These are phyloP conservation scores for Calendula officinalis DNA, from an alignment of 129 eudicot species.

Conservation along the genomic window DNA sequence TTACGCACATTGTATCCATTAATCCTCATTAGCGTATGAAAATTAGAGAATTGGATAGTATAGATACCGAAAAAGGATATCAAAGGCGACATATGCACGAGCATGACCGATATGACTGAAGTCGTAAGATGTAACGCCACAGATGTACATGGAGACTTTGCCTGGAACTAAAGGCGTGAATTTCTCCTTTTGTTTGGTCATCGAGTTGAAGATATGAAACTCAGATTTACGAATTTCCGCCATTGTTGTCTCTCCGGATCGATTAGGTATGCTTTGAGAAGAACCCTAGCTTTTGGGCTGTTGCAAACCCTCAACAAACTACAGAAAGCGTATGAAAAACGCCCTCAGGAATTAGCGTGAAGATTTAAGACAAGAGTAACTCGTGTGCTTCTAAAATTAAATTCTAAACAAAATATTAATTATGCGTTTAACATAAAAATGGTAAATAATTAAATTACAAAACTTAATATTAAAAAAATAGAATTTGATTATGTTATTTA, in stretches of 20 bases:
- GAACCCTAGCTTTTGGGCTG: conserved; percentile 13
- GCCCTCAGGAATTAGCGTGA: too few species aligned
- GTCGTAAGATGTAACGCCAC: conserved; percentile 61
- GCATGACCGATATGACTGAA: conserved; percentile 70
- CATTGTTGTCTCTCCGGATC: conserved; percentile 22
- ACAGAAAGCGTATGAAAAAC: background rate
- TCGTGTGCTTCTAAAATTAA: too few species aligned
- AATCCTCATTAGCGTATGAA: background rate
- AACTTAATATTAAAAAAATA: too few species aligned
- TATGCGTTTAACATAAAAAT: too few species aligned
- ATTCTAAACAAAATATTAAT: too few species aligned
- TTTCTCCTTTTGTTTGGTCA: conserved; percentile 55
- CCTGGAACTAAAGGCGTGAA: conserved; percentile 48
- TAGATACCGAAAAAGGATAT: conserved; percentile 52
- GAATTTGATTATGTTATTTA: too few species aligned
- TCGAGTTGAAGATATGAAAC: conserved; percentile 41
- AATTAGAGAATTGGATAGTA: background rate
- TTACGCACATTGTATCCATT: background rate
- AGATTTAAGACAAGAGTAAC: too few species aligned
- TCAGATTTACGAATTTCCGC: conserved; percentile 15
- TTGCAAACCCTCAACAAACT: conserved; percentile 1
- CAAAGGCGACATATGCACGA: conserved; percentile 71
- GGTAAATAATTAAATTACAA: too few species aligned
- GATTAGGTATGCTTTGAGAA: background rate
- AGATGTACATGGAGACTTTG: conserved; percentile 58